Evolutionary conservation across 176 grass and related monocot genomes (phyloP).

Genomic region (Bolboschoenus planiculmis): DNA sequence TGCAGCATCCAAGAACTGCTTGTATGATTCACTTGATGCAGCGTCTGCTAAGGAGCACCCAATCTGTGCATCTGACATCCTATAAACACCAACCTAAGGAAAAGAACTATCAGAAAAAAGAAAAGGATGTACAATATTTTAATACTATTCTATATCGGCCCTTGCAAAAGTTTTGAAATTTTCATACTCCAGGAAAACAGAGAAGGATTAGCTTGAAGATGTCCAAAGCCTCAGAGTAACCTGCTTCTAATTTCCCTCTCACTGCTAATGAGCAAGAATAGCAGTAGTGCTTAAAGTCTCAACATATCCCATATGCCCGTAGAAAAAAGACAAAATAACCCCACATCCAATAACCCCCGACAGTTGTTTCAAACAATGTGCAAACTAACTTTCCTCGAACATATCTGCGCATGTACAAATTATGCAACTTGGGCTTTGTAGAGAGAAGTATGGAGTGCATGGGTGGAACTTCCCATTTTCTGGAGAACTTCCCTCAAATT

Average conservation of each 20-base stretch:
- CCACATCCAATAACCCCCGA: neutral
- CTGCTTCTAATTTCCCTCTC: neutral
- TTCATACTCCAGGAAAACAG: conserved; percentile 9
- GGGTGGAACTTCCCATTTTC: neutral
- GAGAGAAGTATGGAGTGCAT: neutral
- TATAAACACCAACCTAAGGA: conserved; percentile 81
- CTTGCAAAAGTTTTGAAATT: neutral
- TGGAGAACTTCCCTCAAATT: neutral
- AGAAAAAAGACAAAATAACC: neutral
- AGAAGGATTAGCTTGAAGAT: neutral
- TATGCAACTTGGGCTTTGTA: neutral
- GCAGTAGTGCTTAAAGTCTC: neutral
- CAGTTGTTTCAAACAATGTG: neutral
- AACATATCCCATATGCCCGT: neutral
- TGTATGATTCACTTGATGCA: conserved; percentile 78
- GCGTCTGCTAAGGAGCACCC: conserved; percentile 95
- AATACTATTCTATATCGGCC: neutral
- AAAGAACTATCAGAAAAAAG: conserved; percentile 11
- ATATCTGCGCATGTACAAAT: neutral
- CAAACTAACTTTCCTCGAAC: neutral
- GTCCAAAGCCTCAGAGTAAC: neutral
- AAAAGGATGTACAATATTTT: neutral
- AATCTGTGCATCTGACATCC: conserved; percentile 91
- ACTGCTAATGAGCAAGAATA: neutral
- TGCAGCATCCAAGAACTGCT: conserved; percentile 60